Evolutionary conservation across 2,329 filamentous ascomycete genomes (phyloP).

Genomic region (Teratosphaeria destructans): DNA sequence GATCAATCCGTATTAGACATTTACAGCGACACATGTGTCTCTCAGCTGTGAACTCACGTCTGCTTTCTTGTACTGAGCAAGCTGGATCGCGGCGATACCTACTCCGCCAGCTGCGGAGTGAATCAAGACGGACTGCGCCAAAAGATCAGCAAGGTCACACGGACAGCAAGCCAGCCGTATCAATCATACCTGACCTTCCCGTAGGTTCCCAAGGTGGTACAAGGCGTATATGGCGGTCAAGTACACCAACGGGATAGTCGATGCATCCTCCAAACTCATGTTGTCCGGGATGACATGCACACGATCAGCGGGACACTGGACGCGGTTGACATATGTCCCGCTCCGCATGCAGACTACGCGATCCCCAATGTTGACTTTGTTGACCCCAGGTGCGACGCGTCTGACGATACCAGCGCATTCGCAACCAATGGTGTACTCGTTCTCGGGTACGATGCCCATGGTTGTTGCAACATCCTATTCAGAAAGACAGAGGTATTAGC

Average conservation of each 20-base stretch:
- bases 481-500: too few relatives aligned
- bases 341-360: not conserved
- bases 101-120: not conserved
- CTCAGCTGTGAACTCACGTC: too few relatives aligned
- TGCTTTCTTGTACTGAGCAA: not conserved
- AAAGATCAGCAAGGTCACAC: too few relatives aligned
- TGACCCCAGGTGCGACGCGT: conserved; percentile 6
- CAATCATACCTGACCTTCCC: not conserved
- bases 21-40: too few relatives aligned
- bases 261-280: not conserved
- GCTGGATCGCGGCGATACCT: not conserved
- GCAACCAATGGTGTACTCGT: not conserved
- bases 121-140: not conserved
- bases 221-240: not conserved
- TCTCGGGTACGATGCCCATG: not conserved
- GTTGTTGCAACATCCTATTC: not conserved
- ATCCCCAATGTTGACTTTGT: conserved; percentile 4
- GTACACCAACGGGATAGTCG: not conserved
- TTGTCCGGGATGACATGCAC: not conserved
- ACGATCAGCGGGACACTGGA: not conserved
- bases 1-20: too few relatives aligned
- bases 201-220: not conserved
- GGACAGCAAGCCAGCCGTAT: too few relatives aligned
- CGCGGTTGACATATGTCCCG: not conserved
- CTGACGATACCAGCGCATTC: conserved; percentile 6